These are phyloP conservation scores for Aspergillus texensis DNA, from an alignment of 2,329 filamentous ascomycete genomes.

Conservation along the genomic window DNA sequence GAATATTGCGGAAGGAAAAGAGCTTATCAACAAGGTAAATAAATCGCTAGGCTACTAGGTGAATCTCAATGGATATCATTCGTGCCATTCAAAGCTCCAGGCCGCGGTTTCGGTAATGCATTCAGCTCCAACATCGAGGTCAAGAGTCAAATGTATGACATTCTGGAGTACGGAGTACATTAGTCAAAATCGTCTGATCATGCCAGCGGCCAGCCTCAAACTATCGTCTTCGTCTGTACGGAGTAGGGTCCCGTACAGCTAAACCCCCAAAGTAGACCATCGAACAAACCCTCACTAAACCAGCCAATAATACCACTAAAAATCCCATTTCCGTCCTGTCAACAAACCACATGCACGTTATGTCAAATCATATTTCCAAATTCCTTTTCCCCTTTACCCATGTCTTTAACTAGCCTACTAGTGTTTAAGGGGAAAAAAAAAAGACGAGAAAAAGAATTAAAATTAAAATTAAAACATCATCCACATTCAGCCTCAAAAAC, in stretches of 20 bases:
- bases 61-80: background rate
- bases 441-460: background rate
- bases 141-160: background rate
- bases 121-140: too few species aligned
- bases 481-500: background rate
- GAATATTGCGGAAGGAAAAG: background rate
- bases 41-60: conserved; percentile 6
- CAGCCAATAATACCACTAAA: background rate
- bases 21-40: background rate
- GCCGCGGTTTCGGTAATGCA: background rate
- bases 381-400: background rate
- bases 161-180: background rate
- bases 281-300: background rate
- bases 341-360: background rate
- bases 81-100: background rate
- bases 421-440: background rate
- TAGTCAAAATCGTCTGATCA: background rate
- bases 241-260: background rate
- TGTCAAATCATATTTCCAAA: background rate
- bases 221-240: background rate
- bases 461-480: background rate
- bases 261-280: too few species aligned
- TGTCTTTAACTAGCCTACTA: background rate
- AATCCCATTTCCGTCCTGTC: background rate
- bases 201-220: background rate